Conservation (phyloP, 352 stramenopile genomes). For the Globisporangium perplexum region DNA sequence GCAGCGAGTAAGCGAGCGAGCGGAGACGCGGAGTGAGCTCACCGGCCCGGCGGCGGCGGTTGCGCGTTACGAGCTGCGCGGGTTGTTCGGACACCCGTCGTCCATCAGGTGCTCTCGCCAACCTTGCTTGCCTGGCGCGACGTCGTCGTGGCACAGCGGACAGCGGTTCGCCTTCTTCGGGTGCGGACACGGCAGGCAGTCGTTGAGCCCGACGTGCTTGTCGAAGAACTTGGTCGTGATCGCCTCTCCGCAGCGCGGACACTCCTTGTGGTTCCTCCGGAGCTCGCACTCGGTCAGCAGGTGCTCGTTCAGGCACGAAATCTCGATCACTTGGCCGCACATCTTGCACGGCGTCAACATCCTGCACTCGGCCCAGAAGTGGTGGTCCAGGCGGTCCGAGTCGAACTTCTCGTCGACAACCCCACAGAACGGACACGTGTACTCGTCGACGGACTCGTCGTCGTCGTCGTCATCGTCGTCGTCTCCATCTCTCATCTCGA, state of each 20-base stretch:
- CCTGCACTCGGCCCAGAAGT: conserved; percentile 90
- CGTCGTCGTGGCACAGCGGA: conserved; percentile 78
- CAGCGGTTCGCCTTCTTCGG: conserved; percentile 68
- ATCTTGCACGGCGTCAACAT: conserved; percentile 91
- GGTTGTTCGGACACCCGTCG: conserved; percentile 71
- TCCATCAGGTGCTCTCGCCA: conserved; percentile 69
- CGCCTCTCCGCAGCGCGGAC: conserved; percentile 72
- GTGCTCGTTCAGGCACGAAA: conserved; percentile 87
- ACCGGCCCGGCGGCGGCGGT: too few species aligned
- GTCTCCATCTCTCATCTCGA: conserved; percentile 23
- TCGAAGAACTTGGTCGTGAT: conserved; percentile 83
- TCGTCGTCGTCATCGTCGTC: conserved; percentile 53
- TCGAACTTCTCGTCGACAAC: conserved; percentile 85
- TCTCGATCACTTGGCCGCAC: conserved; percentile 92
- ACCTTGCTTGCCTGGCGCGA: conserved; percentile 50
- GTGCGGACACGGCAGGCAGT: conserved; percentile 55
- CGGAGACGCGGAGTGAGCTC: neutral
- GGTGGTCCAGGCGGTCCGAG: conserved; percentile 86
- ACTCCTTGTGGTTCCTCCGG: conserved; percentile 78
- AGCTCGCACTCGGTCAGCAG: conserved; percentile 86
- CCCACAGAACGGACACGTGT: conserved; percentile 91
- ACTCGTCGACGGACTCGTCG: conserved; percentile 72
- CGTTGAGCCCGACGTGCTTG: conserved; percentile 69
- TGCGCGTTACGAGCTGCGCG: conserved; percentile 24
- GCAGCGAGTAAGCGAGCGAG: neutral